These are phyloP conservation scores for Nissolia schottii DNA, from an alignment of 306 rosid species.

Conservation along the genomic window DNA sequence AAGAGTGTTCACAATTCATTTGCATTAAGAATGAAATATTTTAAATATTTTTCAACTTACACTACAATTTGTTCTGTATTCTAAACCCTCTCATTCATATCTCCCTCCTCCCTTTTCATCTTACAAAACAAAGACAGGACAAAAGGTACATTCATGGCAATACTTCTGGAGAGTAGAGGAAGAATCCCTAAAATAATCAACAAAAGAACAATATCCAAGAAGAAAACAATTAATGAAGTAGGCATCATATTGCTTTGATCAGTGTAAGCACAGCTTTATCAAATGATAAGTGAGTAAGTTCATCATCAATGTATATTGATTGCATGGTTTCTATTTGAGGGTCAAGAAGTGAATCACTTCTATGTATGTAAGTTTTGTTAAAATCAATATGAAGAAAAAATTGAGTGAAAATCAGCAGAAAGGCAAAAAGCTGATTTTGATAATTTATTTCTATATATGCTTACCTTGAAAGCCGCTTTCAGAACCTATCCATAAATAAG, in stretches of 20 bases:
- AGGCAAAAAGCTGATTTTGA: background rate
- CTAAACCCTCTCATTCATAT: background rate
- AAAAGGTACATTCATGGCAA: background rate
- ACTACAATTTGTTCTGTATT: background rate
- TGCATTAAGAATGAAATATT: background rate
- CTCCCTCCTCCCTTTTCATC: background rate
- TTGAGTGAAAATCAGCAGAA: background rate
- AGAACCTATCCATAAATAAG: slow-evolving; percentile 3
- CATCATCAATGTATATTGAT: background rate
- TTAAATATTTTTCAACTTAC: background rate
- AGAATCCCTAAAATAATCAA: slow-evolving; percentile 3
- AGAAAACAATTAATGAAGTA: background rate
- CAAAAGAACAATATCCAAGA: background rate
- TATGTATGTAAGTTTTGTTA: background rate
- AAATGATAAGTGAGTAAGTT: background rate
- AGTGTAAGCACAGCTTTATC: background rate
- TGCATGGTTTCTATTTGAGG: background rate
- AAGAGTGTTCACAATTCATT: background rate
- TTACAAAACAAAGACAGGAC: background rate
- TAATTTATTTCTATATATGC: background rate
- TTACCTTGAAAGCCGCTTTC: background rate
- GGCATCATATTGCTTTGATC: background rate
- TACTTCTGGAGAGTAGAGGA: background rate
- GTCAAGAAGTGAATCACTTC: background rate
- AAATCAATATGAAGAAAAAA: background rate